These are phyloP conservation scores for Globisporangium parvum DNA, from an alignment of 352 stramenopile genomes.

Conservation along the genomic window DNA sequence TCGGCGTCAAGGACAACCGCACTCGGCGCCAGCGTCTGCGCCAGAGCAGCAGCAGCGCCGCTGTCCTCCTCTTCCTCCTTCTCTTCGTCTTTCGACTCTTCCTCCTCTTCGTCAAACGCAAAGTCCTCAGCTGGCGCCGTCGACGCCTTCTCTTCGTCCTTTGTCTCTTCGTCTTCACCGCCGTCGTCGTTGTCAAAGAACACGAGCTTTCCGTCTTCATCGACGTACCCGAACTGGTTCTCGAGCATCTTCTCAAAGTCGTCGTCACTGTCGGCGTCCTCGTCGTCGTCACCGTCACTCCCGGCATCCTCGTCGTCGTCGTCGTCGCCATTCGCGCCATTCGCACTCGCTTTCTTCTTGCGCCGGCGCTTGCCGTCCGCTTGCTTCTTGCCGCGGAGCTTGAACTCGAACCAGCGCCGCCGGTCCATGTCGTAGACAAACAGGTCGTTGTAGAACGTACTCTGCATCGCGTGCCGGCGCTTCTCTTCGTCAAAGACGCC, in stretches of 20 bases:
- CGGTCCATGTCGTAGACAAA: conserved; percentile 97
- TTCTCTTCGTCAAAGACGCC: conserved; percentile 93
- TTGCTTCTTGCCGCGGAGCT: conserved; percentile 81
- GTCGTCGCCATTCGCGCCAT: conserved; percentile 32
- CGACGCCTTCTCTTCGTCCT: conserved; percentile 20
- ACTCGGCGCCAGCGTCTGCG: conserved; percentile 9
- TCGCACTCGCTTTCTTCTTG: conserved; percentile 40
- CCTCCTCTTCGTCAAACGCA: conserved; percentile 12
- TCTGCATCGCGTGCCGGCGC: conserved; percentile 73
- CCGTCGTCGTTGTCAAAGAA: conserved; percentile 90
- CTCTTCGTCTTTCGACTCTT: conserved; percentile 34
- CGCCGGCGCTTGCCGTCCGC: conserved; percentile 48
- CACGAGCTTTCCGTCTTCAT: conserved; percentile 93
- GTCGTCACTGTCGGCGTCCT: conserved; percentile 29
- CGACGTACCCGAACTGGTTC: conserved; percentile 95
- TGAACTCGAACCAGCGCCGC: conserved; percentile 93
- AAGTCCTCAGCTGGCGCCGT: neutral
- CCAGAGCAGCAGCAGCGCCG: neutral
- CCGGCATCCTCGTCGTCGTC: conserved; percentile 45
- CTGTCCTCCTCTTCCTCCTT: conserved; percentile 16
- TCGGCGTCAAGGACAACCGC: neutral
- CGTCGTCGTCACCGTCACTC: conserved; percentile 41
- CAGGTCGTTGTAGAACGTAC: conserved; percentile 96
- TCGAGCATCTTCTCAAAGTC: conserved; percentile 78
- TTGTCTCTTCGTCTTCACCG: conserved; percentile 23